Base-by-base conservation (phyloP, 305 asterid genomes). In the Fraxinus platypoda region DNA sequence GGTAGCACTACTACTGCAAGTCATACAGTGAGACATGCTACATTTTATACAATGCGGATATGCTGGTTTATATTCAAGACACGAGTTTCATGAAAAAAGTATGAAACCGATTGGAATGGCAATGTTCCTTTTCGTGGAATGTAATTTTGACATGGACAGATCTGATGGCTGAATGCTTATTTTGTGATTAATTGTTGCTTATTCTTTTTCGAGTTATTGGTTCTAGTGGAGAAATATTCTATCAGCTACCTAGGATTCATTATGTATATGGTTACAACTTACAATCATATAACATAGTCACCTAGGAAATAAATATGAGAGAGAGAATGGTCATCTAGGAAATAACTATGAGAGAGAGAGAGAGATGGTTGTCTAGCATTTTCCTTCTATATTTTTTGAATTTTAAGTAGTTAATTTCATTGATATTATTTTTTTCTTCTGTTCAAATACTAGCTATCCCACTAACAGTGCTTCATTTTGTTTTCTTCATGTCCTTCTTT, bases 401-500 rank as follows among this genome's bases (percentile, higher is more conserved):
- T 64, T 64, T 64, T 26, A 15, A 26, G 74, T 23, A 25, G 35
- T 26, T 25, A 66, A 66, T 66, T 9, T 26, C 74, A 25, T 25
- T 2, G 34, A 25, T 66, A 9, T 8, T 66, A 66, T 12, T 66
- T 66, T 66, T 23, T 66, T 66, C 34, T 66, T 66, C n/a, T 66
- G 74, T 54, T 54, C 26, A 72, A 33, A 17, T 31, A 30, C 46
- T 31, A 17, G 25, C 72, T 66, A 57, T 68, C 84, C 81, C 73
- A 74, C 84, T 84, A 71, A 82, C 79, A 68, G 38, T 86, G 26
- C 41, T 28, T 80, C 85, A 74, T 79, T 85, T 75, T 75, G n/a
- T 35, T 78, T 49, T 83, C 25, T 31, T 72, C 30, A 59, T 17
- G 35, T 31, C 9, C 23, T 71, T 28, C 35, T 85, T 79, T 31